Percentiles rank a stretch among this genome's conserved stretches.
phyloP scores from a whole-genome alignment of 2,329 filamentous ascomycete genomes.

The Fusarium sp. region DNA sequence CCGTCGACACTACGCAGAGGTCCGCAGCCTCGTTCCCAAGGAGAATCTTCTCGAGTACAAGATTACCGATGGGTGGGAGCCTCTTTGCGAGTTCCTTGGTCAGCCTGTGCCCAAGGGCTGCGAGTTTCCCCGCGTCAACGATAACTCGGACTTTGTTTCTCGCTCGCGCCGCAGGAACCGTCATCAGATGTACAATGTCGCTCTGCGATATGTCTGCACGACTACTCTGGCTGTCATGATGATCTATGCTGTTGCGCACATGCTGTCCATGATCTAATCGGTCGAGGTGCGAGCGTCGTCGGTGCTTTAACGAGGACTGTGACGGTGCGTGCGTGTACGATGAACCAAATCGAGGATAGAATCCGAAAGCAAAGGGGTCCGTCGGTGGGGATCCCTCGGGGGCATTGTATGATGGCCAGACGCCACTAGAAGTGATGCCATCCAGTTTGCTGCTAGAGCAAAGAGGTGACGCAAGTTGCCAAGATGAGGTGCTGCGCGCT shows the following conservation, averaged over 20 bases:
- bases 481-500: neutral
- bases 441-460: neutral
- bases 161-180: slow-evolving; percentile 50
- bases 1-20: slow-evolving; percentile 54
- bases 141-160: slow-evolving; percentile 51
- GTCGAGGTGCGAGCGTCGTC: neutral
- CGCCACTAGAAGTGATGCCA: neutral
- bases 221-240: slow-evolving; percentile 28
- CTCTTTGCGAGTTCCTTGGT: slow-evolving; percentile 51
- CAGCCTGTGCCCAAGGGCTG: slow-evolving; percentile 48
- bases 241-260: slow-evolving; percentile 8
- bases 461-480: no score
- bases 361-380: neutral
- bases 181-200: slow-evolving; percentile 52
- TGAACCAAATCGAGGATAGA: neutral
- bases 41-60: slow-evolving; percentile 51
- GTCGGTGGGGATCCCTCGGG: neutral
- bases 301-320: neutral
- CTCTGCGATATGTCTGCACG: slow-evolving; percentile 42
- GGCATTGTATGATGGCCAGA: neutral
- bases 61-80: slow-evolving; percentile 53
- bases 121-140: slow-evolving; percentile 53
- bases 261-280: slow-evolving; percentile 19
- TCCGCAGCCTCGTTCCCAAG: slow-evolving; percentile 48
- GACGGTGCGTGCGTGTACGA: neutral